phyloP scores from a whole-genome alignment of 306 rosid genomes.

The Corylus americana region DNA sequence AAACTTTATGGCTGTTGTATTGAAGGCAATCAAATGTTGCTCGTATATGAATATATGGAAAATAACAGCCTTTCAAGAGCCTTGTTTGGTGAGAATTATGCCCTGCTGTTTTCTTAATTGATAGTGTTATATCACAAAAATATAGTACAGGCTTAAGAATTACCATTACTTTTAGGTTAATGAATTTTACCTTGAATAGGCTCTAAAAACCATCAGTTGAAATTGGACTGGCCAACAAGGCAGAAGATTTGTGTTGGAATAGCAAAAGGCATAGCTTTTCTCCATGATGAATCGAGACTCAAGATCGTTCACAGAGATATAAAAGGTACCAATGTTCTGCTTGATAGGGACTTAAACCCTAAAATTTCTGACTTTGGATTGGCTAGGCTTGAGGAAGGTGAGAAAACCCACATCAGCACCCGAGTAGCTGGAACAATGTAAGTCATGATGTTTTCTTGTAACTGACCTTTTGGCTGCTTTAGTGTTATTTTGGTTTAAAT shows the following conservation, averaged over 20 bases:
- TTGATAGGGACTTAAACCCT: constrained; percentile 60
- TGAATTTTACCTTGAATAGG: not conserved
- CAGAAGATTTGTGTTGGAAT: constrained; percentile 11
- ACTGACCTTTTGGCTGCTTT: not conserved
- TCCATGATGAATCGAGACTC: not conserved
- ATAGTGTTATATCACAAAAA: not conserved
- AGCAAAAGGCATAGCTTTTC: not conserved
- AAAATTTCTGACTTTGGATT: constrained; percentile 81
- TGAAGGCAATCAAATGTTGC: constrained; percentile 15
- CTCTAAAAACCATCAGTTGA: not conserved
- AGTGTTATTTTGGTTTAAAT: not conserved
- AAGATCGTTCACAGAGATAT: not conserved
- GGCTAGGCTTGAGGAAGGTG: constrained; percentile 69
- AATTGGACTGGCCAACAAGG: constrained; percentile 37
- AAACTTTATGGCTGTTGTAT: constrained; percentile 23
- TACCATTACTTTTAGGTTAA: not conserved
- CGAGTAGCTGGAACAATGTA: constrained; percentile 58
- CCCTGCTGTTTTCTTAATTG: not conserved
- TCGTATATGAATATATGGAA: constrained; percentile 11
- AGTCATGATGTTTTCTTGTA: not conserved
- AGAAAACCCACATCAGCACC: constrained; percentile 72
- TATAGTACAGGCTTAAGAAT: not conserved
- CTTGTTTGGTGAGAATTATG: not conserved
- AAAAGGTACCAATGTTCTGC: constrained; percentile 21
- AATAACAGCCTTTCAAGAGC: constrained; percentile 15